Evolutionary conservation across 2,329 filamentous ascomycete species (phyloP).

Genomic region (Talaromyces sp.): DNA sequence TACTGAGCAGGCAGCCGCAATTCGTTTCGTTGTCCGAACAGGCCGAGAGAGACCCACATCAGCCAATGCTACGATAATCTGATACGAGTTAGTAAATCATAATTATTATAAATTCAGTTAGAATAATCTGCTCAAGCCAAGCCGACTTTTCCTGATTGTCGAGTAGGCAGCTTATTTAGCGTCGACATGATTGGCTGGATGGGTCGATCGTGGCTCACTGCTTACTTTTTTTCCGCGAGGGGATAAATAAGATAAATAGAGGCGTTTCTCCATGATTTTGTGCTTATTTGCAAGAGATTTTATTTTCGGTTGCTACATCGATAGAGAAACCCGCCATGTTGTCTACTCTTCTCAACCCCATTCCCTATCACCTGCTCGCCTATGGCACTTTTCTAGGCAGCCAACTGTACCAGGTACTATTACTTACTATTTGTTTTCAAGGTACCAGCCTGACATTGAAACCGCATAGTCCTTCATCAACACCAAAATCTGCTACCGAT

Average conservation of each 20-base stretch:
- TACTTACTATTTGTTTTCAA: too few relatives aligned
- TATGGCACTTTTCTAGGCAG: constrained; percentile 37
- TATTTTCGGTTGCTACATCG: not conserved
- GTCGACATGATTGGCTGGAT: not conserved
- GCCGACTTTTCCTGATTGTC: not conserved
- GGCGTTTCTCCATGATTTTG: not conserved
- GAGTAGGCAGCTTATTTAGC: not conserved
- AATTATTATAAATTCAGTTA: not conserved
- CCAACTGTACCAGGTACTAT: constrained; percentile 29
- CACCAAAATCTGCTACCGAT: constrained; percentile 33
- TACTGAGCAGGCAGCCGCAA: not conserved
- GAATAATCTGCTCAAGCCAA: not conserved
- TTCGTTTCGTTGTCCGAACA: not conserved
- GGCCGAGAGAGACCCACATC: not conserved
- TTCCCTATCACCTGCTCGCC: constrained; percentile 32
- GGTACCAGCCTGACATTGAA: not conserved
- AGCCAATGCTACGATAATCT: not conserved
- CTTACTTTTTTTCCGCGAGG: not conserved
- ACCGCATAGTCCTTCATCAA: constrained; percentile 28
- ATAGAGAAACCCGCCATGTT: constrained; percentile 1
- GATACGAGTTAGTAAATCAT: too few relatives aligned
- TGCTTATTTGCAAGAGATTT: not conserved
- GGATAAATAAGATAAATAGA: not conserved
- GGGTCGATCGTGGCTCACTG: not conserved
- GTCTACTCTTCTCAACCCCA: constrained; percentile 13